Evolutionary conservation across 2,329 filamentous ascomycete genomes (phyloP).

Genomic region (Cladophialophora yegresii): DNA sequence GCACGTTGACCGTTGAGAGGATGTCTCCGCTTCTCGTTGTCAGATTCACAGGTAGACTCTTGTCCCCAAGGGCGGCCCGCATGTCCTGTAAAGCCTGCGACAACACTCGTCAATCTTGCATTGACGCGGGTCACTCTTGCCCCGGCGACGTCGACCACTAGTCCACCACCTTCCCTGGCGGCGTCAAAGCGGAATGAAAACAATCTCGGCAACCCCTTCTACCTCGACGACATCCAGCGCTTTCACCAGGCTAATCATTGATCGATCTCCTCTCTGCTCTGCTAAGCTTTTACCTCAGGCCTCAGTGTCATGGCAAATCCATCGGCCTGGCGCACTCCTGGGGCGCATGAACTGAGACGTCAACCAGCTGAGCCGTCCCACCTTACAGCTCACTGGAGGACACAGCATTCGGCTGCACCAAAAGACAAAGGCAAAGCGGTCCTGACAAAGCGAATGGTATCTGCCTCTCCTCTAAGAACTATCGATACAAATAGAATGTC

Average conservation of each 20-base stretch:
- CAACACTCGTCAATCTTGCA: neutral
- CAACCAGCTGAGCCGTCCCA: neutral
- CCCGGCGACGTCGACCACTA: neutral
- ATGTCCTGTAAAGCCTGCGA: neutral
- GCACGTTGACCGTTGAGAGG: conserved; percentile 25
- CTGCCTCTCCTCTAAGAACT: conserved; percentile 21
- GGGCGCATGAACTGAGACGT: conserved; percentile 5
- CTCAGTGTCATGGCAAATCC: neutral
- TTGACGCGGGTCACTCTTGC: conserved; percentile 3
- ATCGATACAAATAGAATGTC: conserved; percentile 12
- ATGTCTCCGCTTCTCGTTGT: neutral
- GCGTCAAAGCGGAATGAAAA: neutral
- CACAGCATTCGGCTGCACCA: neutral
- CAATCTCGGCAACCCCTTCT: neutral
- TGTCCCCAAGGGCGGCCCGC: neutral
- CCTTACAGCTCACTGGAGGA: neutral
- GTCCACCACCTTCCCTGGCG: neutral
- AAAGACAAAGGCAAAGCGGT: conserved; percentile 12
- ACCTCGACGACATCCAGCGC: neutral
- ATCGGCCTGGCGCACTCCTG: neutral
- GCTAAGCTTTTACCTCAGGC: neutral
- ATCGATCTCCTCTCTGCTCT: neutral
- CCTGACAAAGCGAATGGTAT: conserved; percentile 15
- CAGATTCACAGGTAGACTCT: conserved; percentile 1
- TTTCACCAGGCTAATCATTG: neutral